Conservation (phyloP, 2,329 filamentous ascomycete genomes). For the Pestalotiopsis fici region DNA sequence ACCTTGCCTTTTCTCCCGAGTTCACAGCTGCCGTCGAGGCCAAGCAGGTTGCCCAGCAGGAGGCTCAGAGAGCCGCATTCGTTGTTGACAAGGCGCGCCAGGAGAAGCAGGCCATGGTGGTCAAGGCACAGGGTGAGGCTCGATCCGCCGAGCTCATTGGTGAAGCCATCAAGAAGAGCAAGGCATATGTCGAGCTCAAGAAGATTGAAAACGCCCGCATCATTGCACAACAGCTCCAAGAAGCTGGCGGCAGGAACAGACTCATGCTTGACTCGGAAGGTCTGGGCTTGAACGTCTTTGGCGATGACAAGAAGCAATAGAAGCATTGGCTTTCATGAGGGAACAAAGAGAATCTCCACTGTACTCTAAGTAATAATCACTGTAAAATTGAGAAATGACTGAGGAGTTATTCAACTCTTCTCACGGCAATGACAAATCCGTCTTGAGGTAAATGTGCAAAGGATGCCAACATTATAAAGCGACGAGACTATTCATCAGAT, state of each 20-base stretch:
- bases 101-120: conserved; percentile 98
- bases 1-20: conserved; percentile 73
- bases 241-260: conserved; percentile 85
- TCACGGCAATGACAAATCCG: neutral
- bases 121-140: conserved; percentile 98
- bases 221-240: conserved; percentile 87
- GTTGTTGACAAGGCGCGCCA: conserved; percentile 98
- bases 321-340: conserved; percentile 10
- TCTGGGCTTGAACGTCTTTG: conserved; percentile 83
- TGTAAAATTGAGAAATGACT: conserved; percentile 9
- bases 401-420: conserved; percentile 23
- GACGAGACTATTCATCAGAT: too few species aligned
- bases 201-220: conserved; percentile 95
- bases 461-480: too few species aligned
- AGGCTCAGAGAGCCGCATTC: conserved; percentile 95
- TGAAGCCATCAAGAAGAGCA: conserved; percentile 99
- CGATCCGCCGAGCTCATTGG: conserved; percentile 97
- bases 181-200: conserved; percentile 93
- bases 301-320: conserved; percentile 43
- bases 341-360: conserved; percentile 33
- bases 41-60: conserved; percentile 81
- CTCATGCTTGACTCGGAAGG: conserved; percentile 90
- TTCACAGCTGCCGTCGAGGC: conserved; percentile 74
- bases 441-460: neutral
- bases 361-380: conserved; percentile 33